Conservation (phyloP, 2,329 filamentous ascomycete species). For the Colletotrichum viniferum region DNA sequence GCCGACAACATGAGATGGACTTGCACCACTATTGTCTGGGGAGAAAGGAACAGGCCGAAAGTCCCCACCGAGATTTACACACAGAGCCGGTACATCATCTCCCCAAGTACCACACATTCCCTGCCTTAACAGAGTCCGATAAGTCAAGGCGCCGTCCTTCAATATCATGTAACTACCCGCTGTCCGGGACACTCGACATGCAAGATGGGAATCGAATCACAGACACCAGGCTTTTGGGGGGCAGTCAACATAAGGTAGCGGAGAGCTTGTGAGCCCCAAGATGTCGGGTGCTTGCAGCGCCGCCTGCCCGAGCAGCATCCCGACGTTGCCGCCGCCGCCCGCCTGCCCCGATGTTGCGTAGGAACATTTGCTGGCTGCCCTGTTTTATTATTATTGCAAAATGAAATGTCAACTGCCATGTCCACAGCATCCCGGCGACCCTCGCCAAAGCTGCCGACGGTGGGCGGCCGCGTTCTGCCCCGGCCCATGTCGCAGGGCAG, state of each 20-base stretch:
- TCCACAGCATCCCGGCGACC: neutral
- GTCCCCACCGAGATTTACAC: neutral
- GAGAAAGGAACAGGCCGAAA: neutral
- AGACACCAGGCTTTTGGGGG: neutral
- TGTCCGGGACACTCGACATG: neutral
- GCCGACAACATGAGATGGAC: neutral
- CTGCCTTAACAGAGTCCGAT: neutral
- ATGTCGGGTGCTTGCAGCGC: conserved; percentile 1
- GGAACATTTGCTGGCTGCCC: neutral
- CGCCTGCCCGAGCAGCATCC: conserved; percentile 4
- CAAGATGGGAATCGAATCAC: neutral
- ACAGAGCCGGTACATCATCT: neutral
- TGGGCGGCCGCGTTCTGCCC: neutral
- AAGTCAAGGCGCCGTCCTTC: neutral
- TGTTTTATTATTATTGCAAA: neutral
- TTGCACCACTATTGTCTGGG: neutral
- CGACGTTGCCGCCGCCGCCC: neutral
- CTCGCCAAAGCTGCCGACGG: neutral
- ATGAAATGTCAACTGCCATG: neutral
- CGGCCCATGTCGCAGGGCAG: neutral
- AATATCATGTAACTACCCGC: neutral
- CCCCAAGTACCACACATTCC: neutral
- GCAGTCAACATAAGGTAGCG: conserved; percentile 1
- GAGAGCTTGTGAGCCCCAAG: neutral
- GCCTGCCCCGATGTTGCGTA: neutral